Base-by-base conservation (phyloP, 129 eudicot genomes). In the Mikania micrantha region DNA sequence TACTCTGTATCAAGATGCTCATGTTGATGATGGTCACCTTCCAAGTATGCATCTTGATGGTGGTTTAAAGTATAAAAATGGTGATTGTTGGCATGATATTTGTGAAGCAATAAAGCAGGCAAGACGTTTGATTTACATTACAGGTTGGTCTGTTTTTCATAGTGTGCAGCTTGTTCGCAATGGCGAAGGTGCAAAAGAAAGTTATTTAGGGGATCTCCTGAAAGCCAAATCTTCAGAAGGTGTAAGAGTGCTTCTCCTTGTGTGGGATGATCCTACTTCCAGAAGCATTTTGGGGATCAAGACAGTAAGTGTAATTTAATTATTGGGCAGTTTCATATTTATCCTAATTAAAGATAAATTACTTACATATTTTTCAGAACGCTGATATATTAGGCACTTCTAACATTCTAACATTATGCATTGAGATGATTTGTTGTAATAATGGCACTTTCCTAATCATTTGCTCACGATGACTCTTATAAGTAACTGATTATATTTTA, bases 1-100 rank as follows among this genome's bases (percentile, higher is more conserved):
- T 15, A 80, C 80, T n/a, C 80, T 80, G 36, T 80, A 80, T 74
- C 84, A 70, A 75, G 84, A 80, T 70, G 84, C 84, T 36, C 80
- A 75, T 80, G 84, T 75, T 36, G 79, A 64, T 28, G 80, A 75
- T 27, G 74, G 72, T 28, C 70, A 32, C 63, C 70, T 80, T 24
- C 77, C 73, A 5, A 70, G 22, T 58, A 41, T 70, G 77, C 52
- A 31, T 29, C 74, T 80, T 59, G 80, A 80, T 44, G 67, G 70
- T 45, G 84, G 77, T 63, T 54, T 69, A n/a, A 34, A 21, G 39
- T 80, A 74, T 29, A 45, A 58, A 45, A 72, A 64, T 44, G 80
- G 84, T n/a, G 72, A 70, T 70, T 80, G 84, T 49, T 80, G 84
- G 84, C 66, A 47, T 4, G 84, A 80, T 70, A 75, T 80, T 5